These are phyloP conservation scores for Mediolabrus comicus DNA, from an alignment of 108 stramenopile genomes.

Conservation along the genomic window DNA sequence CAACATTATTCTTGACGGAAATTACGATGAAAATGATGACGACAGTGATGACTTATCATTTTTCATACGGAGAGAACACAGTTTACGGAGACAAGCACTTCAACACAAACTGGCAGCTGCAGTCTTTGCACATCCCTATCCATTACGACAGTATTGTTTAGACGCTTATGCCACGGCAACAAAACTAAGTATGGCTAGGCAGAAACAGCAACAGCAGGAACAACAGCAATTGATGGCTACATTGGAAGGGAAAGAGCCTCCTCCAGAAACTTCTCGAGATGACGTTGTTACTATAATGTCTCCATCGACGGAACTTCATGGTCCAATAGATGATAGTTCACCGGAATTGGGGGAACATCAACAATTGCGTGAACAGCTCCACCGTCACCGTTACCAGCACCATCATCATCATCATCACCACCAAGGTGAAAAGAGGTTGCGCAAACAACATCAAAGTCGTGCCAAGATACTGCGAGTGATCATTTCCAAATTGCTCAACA, in stretches of 20 bases:
- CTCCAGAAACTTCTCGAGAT: background rate
- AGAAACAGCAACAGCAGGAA: slow-evolving; percentile 9
- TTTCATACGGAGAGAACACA: background rate
- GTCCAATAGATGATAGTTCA: background rate
- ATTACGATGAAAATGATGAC: slow-evolving; percentile 8
- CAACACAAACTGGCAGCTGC: slow-evolving; percentile 70
- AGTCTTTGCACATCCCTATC: slow-evolving; percentile 76
- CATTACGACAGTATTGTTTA: slow-evolving; percentile 71
- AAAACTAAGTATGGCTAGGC: slow-evolving; percentile 42
- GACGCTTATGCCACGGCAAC: slow-evolving; percentile 66
- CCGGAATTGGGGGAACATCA: slow-evolving; percentile 21
- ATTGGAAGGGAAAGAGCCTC: slow-evolving; percentile 11
- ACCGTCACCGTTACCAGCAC: slow-evolving; percentile 1
- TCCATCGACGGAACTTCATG: slow-evolving; percentile 1
- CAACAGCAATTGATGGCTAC: background rate
- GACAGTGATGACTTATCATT: slow-evolving; percentile 7
- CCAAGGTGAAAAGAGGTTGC: background rate
- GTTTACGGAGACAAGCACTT: slow-evolving; percentile 26
- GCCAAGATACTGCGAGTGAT: slow-evolving; percentile 39
- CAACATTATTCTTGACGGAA: slow-evolving; percentile 5
- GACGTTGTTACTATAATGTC: background rate
- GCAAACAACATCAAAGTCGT: slow-evolving; percentile 12
- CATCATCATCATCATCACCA: slow-evolving; percentile 7
- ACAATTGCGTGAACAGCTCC: background rate
- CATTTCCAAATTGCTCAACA: slow-evolving; percentile 46